These are phyloP conservation scores for Tolypocladium ovalisporum DNA, from an alignment of 2,329 filamentous ascomycete genomes.

Conservation along the genomic window DNA sequence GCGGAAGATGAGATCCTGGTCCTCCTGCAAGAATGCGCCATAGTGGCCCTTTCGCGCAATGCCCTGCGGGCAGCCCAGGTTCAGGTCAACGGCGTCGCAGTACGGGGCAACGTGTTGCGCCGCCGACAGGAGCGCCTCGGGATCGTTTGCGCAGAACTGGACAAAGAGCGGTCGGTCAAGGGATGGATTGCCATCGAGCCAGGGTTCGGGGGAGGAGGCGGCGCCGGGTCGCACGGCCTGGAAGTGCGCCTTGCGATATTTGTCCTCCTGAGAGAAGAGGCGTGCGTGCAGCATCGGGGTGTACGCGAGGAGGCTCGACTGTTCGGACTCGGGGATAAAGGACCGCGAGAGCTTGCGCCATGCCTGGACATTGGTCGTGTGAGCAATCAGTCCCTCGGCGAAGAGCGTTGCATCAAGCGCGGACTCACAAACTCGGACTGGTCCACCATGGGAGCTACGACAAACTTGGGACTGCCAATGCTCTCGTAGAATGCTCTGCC, in stretches of 20 bases:
- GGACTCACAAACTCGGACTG: slow-evolving; percentile 88
- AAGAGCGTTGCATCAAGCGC: not conserved
- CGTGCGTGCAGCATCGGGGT: slow-evolving; percentile 95
- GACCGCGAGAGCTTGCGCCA: slow-evolving; percentile 96
- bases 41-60: slow-evolving; percentile 88
- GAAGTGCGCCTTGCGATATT: slow-evolving; percentile 73
- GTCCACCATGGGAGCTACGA: slow-evolving; percentile 96
- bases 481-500: slow-evolving; percentile 91
- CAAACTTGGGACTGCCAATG: slow-evolving; percentile 80
- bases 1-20: slow-evolving; percentile 71
- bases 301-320: slow-evolving; percentile 67
- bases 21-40: slow-evolving; percentile 89
- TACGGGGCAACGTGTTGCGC: slow-evolving; percentile 71
- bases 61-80: slow-evolving; percentile 90
- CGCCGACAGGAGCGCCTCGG: slow-evolving; percentile 67
- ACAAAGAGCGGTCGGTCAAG: slow-evolving; percentile 87
- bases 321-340: slow-evolving; percentile 61
- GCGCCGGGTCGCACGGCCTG: slow-evolving; percentile 44
- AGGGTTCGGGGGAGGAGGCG: slow-evolving; percentile 24
- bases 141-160: slow-evolving; percentile 90
- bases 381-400: not conserved
- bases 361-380: slow-evolving; percentile 43
- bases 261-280: slow-evolving; percentile 65
- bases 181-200: slow-evolving; percentile 77
- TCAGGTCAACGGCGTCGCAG: slow-evolving; percentile 92